Evolutionary conservation across 164 flowering plant genomes (phyloP).

Genomic region (Buxus sempervirens): DNA sequence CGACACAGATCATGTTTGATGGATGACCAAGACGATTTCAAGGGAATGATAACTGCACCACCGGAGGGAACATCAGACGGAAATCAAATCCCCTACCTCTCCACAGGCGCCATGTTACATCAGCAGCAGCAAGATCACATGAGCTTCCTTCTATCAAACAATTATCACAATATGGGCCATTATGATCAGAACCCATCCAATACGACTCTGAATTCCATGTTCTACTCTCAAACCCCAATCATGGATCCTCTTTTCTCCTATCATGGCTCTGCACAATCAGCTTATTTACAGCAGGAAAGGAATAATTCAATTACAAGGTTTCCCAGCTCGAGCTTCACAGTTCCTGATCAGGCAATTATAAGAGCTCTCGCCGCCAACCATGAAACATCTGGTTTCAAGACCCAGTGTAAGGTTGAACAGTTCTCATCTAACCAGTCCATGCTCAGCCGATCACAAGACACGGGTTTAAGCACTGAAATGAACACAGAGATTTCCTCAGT

Average conservation of each 20-base stretch:
- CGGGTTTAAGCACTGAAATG: constrained; percentile 41
- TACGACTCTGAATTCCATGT: constrained; percentile 10
- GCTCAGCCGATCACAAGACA: constrained; percentile 44
- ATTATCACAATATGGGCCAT: constrained; percentile 9
- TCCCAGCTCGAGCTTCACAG: constrained; percentile 8
- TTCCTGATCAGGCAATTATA: constrained; percentile 19
- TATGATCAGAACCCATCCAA: constrained; percentile 11
- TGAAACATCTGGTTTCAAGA: constrained; percentile 10
- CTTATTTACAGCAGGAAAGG: constrained; percentile 20
- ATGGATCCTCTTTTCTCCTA: constrained; percentile 17
- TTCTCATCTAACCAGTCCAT: constrained; percentile 42
- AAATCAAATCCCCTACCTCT: constrained; percentile 14
- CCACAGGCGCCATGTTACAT: constrained; percentile 7
- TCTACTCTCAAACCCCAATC: constrained; percentile 22
- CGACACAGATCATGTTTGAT: constrained; percentile 11
- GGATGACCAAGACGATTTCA: constrained; percentile 14
- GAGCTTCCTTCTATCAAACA: constrained; percentile 14
- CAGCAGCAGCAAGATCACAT: constrained; percentile 15
- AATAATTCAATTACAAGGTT: constrained; percentile 19
- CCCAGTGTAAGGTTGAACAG: constrained; percentile 37
- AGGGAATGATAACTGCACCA: constrained; percentile 8
- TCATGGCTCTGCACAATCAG: constrained; percentile 16
- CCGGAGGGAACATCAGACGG: constrained; percentile 15
- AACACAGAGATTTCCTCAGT: constrained; percentile 53
- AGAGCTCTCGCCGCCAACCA: constrained; percentile 17